Percentiles rank a stretch among this genome's conserved stretches.
phyloP scores from a whole-genome alignment of 345 rosid species.

The Psidium guajava region DNA sequence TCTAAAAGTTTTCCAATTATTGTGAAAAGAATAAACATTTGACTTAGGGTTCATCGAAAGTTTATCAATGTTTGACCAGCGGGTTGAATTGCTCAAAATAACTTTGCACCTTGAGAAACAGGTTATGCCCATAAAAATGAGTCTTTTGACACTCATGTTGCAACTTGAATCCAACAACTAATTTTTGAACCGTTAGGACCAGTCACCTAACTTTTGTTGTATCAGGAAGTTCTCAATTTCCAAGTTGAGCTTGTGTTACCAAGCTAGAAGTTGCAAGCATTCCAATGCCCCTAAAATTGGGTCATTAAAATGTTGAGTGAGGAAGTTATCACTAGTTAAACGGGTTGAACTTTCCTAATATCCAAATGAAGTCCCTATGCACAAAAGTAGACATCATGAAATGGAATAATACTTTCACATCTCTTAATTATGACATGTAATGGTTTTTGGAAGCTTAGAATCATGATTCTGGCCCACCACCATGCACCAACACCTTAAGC shows the following conservation, averaged over 20 bases:
- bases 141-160: neutral
- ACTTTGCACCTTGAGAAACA: neutral
- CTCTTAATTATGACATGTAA: neutral
- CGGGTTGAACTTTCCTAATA: neutral
- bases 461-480: neutral
- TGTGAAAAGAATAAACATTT: too few relatives aligned
- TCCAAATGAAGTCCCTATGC: neutral
- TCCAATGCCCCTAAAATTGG: neutral
- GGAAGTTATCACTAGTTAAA: neutral
- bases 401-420: neutral
- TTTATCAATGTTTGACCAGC: neutral
- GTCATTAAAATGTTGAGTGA: neutral
- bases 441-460: neutral
- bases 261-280: neutral
- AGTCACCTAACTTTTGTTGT: neutral
- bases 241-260: neutral
- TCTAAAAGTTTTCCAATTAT: too few relatives aligned
- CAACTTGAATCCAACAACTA: neutral
- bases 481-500: neutral
- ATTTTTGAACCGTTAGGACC: neutral
- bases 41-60: too few relatives aligned
- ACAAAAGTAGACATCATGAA: neutral
- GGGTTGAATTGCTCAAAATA: neutral
- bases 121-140: neutral
- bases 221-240: neutral